Conservation (phyloP, 176 grass and related monocot species). For the Puccinellia tenuiflora region DNA sequence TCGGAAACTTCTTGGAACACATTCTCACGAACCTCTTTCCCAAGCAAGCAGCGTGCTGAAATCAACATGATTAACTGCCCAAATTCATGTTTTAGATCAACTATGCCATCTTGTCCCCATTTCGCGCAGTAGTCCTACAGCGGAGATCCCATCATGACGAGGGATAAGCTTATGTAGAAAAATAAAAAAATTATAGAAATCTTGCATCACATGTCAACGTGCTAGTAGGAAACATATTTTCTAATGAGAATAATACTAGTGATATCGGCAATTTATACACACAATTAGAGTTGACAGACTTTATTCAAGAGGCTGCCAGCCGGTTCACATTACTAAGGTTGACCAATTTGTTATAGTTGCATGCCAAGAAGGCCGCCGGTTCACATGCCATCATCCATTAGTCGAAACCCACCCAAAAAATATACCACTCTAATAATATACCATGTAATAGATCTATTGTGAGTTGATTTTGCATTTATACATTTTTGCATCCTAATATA, state of each 20-base stretch:
- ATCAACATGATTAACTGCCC: not conserved
- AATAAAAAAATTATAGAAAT: too few relatives aligned
- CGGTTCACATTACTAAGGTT: too few relatives aligned
- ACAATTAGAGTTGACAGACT: too few relatives aligned
- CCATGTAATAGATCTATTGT: too few relatives aligned
- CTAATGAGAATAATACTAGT: not conserved
- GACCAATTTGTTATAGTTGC: too few relatives aligned
- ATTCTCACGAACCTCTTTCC: not conserved
- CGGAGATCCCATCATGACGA: not conserved
- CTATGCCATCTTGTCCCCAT: not conserved
- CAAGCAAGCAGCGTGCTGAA: not conserved
- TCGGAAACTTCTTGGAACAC: not conserved
- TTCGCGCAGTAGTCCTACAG: not conserved
- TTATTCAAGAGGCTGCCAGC: too few relatives aligned
- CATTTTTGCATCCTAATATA: too few relatives aligned
- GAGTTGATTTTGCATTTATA: too few relatives aligned
- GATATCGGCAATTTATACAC: not conserved
- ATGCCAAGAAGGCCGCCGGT: too few relatives aligned
- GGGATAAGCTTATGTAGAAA: not conserved
- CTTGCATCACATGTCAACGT: not conserved
- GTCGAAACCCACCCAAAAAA: too few relatives aligned
- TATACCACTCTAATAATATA: too few relatives aligned
- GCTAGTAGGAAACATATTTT: not conserved
- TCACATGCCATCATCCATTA: too few relatives aligned
- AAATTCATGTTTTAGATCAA: not conserved